Base-by-base conservation (phyloP, 345 rosid species). In the Balakata baccata region DNA sequence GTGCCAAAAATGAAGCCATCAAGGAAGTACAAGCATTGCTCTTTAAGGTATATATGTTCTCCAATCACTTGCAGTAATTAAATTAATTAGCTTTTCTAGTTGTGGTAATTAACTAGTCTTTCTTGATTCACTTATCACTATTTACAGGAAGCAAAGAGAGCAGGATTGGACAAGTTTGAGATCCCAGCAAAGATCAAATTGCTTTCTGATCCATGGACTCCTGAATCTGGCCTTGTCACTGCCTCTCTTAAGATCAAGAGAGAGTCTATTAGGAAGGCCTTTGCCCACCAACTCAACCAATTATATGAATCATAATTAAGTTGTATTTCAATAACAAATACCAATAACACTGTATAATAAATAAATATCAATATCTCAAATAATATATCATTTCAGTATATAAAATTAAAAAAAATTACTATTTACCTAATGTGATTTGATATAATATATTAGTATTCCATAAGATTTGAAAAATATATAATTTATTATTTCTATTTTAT, bases 231-330 rank as follows among this genome's bases (percentile, higher is more conserved):
- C 10, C 84, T 95, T 38, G 96, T 89, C 39, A 95, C 98, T 8
- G 95, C 97, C 64, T 98, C 98, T 65, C 84, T 94, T 68, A 94
- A 92, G 96, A 79, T 92, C 74, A 92, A 94, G 89, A 87, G 98
- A 81, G 97, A 94, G 72, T 81, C 81, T 52, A 81, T 92, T 51
- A 91, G 86, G 77, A 91, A 84, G 78, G 87, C 90, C 53, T 92
- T 83, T 80, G 85, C 91, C 11, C 91, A 90, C 29, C 92, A 90
- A 13, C 97, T 93, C 73, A 77, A 88, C 29, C 82, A 86, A 79
- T 71, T 95, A 68, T 95, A 95, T 77, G 78, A 84, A 62, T 83
- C 76, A 63, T 86, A 43, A n/a, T n/a, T n/a, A n/a, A 54, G 38
- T 20, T 63, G 34, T 29, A 29, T 29, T 29, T 29, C 34, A 29